phyloP scores from a whole-genome alignment of 495 filamentous ascomycete genomes.

The Terfezia boudieri region DNA sequence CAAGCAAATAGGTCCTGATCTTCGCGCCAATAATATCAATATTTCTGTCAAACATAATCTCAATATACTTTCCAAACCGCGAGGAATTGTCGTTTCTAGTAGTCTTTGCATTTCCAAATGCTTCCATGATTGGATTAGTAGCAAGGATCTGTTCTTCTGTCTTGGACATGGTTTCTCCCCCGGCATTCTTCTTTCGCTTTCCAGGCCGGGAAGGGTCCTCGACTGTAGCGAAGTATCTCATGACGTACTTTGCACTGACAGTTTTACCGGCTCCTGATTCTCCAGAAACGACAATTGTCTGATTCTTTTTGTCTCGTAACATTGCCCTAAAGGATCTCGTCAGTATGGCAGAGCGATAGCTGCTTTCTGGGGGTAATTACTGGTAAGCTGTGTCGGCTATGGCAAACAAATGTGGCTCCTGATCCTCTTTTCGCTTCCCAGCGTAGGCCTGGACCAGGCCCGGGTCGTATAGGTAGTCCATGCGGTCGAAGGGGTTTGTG shows the following conservation, averaged over 20 bases:
- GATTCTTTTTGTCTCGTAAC: slow-evolving; percentile 84
- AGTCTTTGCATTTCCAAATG: slow-evolving; percentile 97
- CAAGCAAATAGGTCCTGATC: slow-evolving; percentile 86
- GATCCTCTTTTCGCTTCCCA: slow-evolving; percentile 84
- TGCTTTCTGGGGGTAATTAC: slow-evolving; percentile 29
- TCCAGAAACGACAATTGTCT: slow-evolving; percentile 95
- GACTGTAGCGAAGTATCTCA: slow-evolving; percentile 97
- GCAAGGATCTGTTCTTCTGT: slow-evolving; percentile 96
- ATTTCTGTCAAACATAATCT: slow-evolving; percentile 93
- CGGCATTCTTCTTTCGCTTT: slow-evolving; percentile 49
- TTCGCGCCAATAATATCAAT: slow-evolving; percentile 96
- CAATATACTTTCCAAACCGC: slow-evolving; percentile 97
- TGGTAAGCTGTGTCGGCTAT: slow-evolving; percentile 98
- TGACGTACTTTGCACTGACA: slow-evolving; percentile 98
- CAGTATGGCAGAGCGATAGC: not conserved
- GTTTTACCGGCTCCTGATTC: slow-evolving; percentile 98
- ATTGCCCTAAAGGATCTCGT: slow-evolving; percentile 48
- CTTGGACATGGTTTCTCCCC: slow-evolving; percentile 69
- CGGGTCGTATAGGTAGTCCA: slow-evolving; percentile 94
- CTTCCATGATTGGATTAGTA: slow-evolving; percentile 99
- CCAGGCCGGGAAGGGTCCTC: slow-evolving; percentile 79
- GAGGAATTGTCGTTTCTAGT: slow-evolving; percentile 98
- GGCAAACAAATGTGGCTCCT: slow-evolving; percentile 93
- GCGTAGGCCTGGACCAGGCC: slow-evolving; percentile 99
- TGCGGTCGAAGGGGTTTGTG: slow-evolving; percentile 92